Percentiles rank a stretch among this genome's conserved stretches.
Conservation (phyloP, 2,329 filamentous ascomycete species). For the Fusarium stilboides region DNA sequence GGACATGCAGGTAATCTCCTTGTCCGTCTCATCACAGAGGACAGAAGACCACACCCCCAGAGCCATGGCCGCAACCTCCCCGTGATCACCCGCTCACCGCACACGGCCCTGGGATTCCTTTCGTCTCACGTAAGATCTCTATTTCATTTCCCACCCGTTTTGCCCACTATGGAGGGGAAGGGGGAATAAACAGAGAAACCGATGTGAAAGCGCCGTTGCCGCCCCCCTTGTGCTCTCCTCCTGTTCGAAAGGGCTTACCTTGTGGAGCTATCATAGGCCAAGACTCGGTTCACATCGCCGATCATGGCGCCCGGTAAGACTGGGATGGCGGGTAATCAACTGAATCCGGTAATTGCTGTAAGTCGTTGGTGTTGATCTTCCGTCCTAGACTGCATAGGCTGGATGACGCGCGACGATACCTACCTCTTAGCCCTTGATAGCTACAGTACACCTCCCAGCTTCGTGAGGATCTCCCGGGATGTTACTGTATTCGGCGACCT, state of each 20-base stretch:
- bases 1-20: conserved; percentile 1
- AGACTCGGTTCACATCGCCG: conserved; percentile 34
- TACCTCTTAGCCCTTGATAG: background rate
- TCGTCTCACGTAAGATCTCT: conserved; percentile 50
- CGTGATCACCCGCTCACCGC: conserved; percentile 41
- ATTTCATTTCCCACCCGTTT: conserved; percentile 27
- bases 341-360: conserved; percentile 22
- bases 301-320: conserved; percentile 25
- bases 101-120: conserved; percentile 13
- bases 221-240: conserved; percentile 3
- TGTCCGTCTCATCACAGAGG: conserved; percentile 8
- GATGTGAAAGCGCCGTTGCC: conserved; percentile 22
- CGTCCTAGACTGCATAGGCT: conserved; percentile 28
- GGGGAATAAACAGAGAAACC: background rate
- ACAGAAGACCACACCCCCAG: conserved; percentile 8
- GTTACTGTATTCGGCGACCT: conserved; percentile 18
- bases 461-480: conserved; percentile 4
- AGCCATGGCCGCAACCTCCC: background rate
- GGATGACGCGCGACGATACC: conserved; percentile 22
- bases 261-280: conserved; percentile 23
- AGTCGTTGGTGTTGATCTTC: conserved; percentile 25
- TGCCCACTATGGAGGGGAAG: background rate
- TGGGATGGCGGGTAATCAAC: background rate
- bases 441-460: background rate
- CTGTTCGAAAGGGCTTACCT: conserved; percentile 11